These are phyloP conservation scores for Neostapfia colusana DNA, from an alignment of 176 grass and related monocot genomes.

Conservation along the genomic window DNA sequence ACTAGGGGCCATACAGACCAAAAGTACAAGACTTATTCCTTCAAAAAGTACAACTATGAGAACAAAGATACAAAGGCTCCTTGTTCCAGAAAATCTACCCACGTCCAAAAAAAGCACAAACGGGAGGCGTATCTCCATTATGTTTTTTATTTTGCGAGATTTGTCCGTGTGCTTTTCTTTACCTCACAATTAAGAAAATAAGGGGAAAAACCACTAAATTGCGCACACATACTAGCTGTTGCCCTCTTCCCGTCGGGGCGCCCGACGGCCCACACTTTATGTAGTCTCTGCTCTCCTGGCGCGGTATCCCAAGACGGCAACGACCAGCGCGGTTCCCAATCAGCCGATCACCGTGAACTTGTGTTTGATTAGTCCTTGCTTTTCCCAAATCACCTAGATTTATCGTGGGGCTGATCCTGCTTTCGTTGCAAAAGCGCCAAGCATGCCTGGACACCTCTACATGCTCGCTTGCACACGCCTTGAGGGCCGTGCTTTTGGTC, in stretches of 20 bases:
- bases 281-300: not conserved
- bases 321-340: slow-evolving; percentile 7
- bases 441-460: slow-evolving; percentile 7
- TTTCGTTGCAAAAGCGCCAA: slow-evolving; percentile 7
- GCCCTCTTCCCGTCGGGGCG: not conserved
- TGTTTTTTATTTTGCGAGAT: too few relatives aligned
- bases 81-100: too few relatives aligned
- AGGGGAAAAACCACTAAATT: too few relatives aligned
- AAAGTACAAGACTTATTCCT: too few relatives aligned
- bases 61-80: too few relatives aligned
- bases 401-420: not conserved
- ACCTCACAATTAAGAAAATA: too few relatives aligned
- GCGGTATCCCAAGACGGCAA: slow-evolving; percentile 5
- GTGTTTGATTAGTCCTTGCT: slow-evolving; percentile 11
- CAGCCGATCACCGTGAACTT: not conserved
- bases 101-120: too few relatives aligned
- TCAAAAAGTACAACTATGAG: too few relatives aligned
- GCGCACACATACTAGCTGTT: not conserved
- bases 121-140: too few relatives aligned
- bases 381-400: slow-evolving; percentile 17
- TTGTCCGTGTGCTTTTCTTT: too few relatives aligned
- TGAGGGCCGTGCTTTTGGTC: not conserved
- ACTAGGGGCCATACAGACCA: too few relatives aligned
- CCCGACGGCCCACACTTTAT: not conserved
- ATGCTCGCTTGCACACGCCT: not conserved